phyloP scores from a whole-genome alignment of 1,139 yeast species.

The Nadsonia starkeyi-henricii region DNA sequence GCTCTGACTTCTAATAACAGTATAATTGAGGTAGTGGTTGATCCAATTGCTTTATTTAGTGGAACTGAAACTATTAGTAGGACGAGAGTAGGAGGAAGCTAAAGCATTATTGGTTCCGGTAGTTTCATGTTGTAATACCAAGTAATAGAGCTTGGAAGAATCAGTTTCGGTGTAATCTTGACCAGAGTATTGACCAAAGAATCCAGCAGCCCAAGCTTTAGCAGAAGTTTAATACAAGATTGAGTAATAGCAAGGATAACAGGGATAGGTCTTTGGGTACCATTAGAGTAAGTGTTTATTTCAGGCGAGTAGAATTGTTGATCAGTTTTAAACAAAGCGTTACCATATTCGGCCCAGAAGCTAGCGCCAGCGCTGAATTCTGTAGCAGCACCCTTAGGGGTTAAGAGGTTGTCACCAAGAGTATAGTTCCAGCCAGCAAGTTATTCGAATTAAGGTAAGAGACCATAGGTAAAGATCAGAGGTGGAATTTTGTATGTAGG shows the following conservation, averaged over 20 bases:
- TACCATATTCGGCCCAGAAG: slow-evolving; percentile 31
- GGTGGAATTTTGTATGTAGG: not conserved
- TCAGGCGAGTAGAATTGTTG: slow-evolving; percentile 14
- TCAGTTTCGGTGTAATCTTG: slow-evolving; percentile 2
- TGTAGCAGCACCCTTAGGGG: slow-evolving; percentile 27
- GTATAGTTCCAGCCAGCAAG: slow-evolving; percentile 23
- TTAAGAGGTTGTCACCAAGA: slow-evolving; percentile 23
- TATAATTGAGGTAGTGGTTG: slow-evolving; percentile 25
- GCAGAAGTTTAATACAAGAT: slow-evolving; percentile 29
- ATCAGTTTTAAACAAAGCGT: slow-evolving; percentile 15
- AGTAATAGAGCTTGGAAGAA: slow-evolving; percentile 7
- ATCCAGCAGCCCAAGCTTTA: slow-evolving; percentile 32
- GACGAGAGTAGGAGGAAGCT: slow-evolving; percentile 30
- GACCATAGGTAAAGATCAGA: slow-evolving; percentile 16
- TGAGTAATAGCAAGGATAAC: slow-evolving; percentile 29
- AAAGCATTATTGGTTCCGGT: slow-evolving; percentile 27
- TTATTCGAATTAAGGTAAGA: slow-evolving; percentile 20
- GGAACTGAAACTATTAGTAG: slow-evolving; percentile 27
- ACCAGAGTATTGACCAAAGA: slow-evolving; percentile 24
- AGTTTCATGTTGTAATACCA: slow-evolving; percentile 24
- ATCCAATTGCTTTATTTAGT: slow-evolving; percentile 21
- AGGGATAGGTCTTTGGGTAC: slow-evolving; percentile 21
- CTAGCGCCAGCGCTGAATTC: slow-evolving; percentile 26
- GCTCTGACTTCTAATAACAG: slow-evolving; percentile 28
- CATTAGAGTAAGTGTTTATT: slow-evolving; percentile 21